These are phyloP conservation scores for Citrus reticulata DNA, from an alignment of 345 rosid species.

Conservation along the genomic window DNA sequence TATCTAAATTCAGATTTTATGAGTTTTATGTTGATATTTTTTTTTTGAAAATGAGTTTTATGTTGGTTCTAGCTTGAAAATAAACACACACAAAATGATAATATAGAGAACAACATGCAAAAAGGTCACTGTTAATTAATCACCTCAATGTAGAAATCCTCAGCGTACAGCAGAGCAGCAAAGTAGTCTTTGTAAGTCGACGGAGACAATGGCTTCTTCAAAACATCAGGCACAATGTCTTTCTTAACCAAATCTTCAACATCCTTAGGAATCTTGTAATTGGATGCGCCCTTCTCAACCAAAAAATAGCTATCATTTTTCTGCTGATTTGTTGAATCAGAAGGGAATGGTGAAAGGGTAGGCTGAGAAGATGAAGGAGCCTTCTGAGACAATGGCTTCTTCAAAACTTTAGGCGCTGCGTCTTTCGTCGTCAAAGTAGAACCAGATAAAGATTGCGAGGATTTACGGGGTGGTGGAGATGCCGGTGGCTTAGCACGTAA, in stretches of 20 bases:
- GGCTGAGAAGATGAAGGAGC: slow-evolving; percentile 10
- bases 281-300: slow-evolving; percentile 8
- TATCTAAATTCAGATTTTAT: too few species aligned
- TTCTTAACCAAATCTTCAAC: slow-evolving; percentile 16
- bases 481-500: too few species aligned
- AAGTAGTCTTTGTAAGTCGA: slow-evolving; percentile 24
- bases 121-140: neutral
- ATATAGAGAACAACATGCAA: neutral
- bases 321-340: neutral
- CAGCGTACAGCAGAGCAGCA: slow-evolving; percentile 30
- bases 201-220: slow-evolving; percentile 11
- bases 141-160: slow-evolving; percentile 30
- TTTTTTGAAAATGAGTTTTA: too few species aligned
- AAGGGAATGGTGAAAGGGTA: neutral
- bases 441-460: too few species aligned
- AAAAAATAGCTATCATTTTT: neutral
- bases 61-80: too few species aligned
- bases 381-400: neutral
- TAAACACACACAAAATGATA: neutral
- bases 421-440: too few species aligned
- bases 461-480: too few species aligned
- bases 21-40: too few species aligned
- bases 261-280: slow-evolving; percentile 19
- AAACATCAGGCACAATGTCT: slow-evolving; percentile 18
- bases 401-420: too few species aligned